Evolutionary conservation across 345 rosid genomes (phyloP).

Genomic region (Murraya paniculata): DNA sequence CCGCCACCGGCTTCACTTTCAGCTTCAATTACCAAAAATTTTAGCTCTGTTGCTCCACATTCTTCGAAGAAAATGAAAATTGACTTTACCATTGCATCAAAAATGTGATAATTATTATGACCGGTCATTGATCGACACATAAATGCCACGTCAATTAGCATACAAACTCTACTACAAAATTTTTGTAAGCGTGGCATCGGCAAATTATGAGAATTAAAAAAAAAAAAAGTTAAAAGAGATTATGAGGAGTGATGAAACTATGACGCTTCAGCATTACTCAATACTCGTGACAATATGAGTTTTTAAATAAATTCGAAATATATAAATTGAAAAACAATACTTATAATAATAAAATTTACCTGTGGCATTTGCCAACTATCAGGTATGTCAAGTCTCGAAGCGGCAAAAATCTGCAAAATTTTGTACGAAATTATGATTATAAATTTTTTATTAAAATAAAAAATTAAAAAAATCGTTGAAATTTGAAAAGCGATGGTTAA

Average conservation of each 20-base stretch:
- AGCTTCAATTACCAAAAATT: background rate
- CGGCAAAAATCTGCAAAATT: constrained; percentile 65
- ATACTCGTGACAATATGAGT: background rate
- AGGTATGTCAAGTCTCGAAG: constrained; percentile 85
- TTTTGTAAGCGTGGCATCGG: too few relatives aligned
- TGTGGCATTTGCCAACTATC: constrained; percentile 99
- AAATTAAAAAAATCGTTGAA: background rate
- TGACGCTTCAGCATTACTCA: too few relatives aligned
- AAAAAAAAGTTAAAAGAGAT: too few relatives aligned
- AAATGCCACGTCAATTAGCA: too few relatives aligned
- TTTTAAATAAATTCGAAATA: background rate
- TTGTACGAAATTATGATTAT: background rate
- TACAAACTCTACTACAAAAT: too few relatives aligned
- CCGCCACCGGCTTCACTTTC: background rate
- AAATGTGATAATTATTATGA: too few relatives aligned
- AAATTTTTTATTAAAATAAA: background rate
- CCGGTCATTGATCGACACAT: too few relatives aligned
- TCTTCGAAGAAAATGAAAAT: background rate
- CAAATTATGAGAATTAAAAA: too few relatives aligned
- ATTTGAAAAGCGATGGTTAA: too few relatives aligned
- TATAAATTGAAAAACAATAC: background rate
- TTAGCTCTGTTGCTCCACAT: background rate
- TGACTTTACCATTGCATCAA: too few relatives aligned
- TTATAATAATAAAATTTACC: constrained; percentile 26
- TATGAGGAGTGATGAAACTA: too few relatives aligned